These are phyloP conservation scores for Microascus cirrosus DNA, from an alignment of 2,329 filamentous ascomycete genomes.

Conservation along the genomic window DNA sequence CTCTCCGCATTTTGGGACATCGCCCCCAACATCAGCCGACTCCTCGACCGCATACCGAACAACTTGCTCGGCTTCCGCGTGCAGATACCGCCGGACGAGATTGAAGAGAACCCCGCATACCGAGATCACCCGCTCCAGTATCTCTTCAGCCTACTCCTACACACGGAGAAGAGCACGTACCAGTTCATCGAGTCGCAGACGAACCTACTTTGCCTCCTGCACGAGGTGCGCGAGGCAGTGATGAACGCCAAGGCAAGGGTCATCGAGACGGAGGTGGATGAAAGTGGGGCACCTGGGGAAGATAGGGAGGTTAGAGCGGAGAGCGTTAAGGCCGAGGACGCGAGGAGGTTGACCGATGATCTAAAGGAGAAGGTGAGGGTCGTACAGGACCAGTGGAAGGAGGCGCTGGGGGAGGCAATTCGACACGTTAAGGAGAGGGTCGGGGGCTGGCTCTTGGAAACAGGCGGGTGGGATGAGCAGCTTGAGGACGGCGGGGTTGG, in stretches of 20 bases:
- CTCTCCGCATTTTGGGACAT: constrained; percentile 97
- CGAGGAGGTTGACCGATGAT: constrained; percentile 64
- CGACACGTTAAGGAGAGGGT: constrained; percentile 64
- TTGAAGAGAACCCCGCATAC: constrained; percentile 78
- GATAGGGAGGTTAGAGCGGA: constrained; percentile 30
- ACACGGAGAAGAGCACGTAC: constrained; percentile 86
- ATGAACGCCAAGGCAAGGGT: constrained; percentile 58
- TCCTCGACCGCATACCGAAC: constrained; percentile 70
- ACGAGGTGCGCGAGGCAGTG: constrained; percentile 77
- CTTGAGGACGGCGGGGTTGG: constrained; percentile 48
- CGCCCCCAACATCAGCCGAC: constrained; percentile 65
- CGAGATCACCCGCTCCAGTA: constrained; percentile 78
- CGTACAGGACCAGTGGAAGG: constrained; percentile 84
- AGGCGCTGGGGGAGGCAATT: constrained; percentile 72
- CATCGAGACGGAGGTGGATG: constrained; percentile 51
- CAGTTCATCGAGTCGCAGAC: constrained; percentile 95
- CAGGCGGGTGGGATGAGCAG: constrained; percentile 82
- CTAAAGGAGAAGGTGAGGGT: constrained; percentile 87
- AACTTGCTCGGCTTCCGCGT: constrained; percentile 52
- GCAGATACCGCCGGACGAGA: constrained; percentile 68
- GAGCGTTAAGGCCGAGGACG: constrained; percentile 54
- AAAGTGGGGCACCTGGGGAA: constrained; percentile 20
- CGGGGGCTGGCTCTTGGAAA: constrained; percentile 58
- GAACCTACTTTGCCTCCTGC: constrained; percentile 78
- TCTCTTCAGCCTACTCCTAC: constrained; percentile 71